Base-by-base conservation (phyloP, 2,329 filamentous ascomycete genomes). In the Peltaster fructicola region DNA sequence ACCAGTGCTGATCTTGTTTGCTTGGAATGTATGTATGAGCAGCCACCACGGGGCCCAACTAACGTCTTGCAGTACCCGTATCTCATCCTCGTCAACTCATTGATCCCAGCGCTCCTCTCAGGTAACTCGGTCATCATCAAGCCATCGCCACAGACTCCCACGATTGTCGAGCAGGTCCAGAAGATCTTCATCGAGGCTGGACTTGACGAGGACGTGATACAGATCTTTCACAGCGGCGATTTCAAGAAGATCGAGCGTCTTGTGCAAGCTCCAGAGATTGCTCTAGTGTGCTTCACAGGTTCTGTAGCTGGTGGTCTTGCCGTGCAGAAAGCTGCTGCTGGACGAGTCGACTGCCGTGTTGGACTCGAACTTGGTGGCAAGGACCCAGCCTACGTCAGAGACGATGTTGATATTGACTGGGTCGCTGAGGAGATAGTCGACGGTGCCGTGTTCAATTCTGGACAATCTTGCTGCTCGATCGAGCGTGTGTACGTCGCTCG, bases 371-470 rank as follows among this genome's bases (percentile, higher is more conserved):
- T 95, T 14, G 85, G 85, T 36, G 85, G 85, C 36, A 95, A 95
- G 48, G 85, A 95, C 47, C 80, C 85, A 4, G 85, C 85, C 13
- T 95, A 93, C 44, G 64, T 95, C 27, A 65, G 85, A 31, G 60
- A 59, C 5, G 85, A 95, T 43, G 81, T 92, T 2, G 82, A 95
- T 47, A 53, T 91, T 23, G 69, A 70, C 23, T 93, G 84, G 85
- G 84, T 76, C 1, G 85, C 85, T 0, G 82, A 78, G 38, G 82
- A 93, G 53, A 88, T 95, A 41, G 81, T 95, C 8, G 85, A 95
- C 40, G 85, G 85, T 11, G 74, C 82, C n/a, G 62, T 95, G 29
- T 95, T 95, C 63, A 95, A 95, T 57, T 92, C 84, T 25, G 85
- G 85, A n/a, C 85, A 95, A 59, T 91, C 81, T 48, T 95, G 85